Conservation (phyloP, 352 stramenopile species). For the Globisporangium viniferum region DNA sequence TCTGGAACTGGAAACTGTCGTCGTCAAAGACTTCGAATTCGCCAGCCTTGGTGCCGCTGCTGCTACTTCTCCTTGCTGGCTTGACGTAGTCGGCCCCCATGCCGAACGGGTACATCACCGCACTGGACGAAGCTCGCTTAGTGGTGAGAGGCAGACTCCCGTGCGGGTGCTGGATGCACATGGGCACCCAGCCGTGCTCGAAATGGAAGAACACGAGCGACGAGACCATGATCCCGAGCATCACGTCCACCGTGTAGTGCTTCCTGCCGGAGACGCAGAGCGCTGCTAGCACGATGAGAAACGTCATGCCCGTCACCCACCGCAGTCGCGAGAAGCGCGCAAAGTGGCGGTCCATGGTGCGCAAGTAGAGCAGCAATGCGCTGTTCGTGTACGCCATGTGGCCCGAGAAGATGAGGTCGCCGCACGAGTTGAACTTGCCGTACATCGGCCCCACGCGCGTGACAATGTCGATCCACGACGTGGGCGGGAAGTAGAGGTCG, state of each 20-base stretch:
- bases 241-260: conserved; percentile 77
- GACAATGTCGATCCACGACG: conserved; percentile 69
- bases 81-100: neutral
- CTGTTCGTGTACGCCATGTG: conserved; percentile 74
- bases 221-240: conserved; percentile 62
- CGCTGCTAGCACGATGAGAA: conserved; percentile 42
- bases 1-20: conserved; percentile 11
- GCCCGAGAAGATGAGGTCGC: conserved; percentile 75
- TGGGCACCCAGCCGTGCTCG: conserved; percentile 61
- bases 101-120: neutral
- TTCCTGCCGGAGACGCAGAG: conserved; percentile 65
- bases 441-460: conserved; percentile 66
- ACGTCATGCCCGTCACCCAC: conserved; percentile 46
- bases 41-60: conserved; percentile 19
- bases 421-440: conserved; percentile 73
- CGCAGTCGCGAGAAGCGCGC: conserved; percentile 39
- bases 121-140: neutral
- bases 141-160: neutral
- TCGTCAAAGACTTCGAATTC: conserved; percentile 37
- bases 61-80: neutral
- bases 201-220: conserved; percentile 76
- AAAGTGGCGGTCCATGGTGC: conserved; percentile 56
- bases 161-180: conserved; percentile 38
- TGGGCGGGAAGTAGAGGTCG: conserved; percentile 50
- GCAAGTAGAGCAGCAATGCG: conserved; percentile 63